These are phyloP conservation scores for Xenoacremonium recifei DNA, from an alignment of 2,329 filamentous ascomycete species.

Conservation along the genomic window DNA sequence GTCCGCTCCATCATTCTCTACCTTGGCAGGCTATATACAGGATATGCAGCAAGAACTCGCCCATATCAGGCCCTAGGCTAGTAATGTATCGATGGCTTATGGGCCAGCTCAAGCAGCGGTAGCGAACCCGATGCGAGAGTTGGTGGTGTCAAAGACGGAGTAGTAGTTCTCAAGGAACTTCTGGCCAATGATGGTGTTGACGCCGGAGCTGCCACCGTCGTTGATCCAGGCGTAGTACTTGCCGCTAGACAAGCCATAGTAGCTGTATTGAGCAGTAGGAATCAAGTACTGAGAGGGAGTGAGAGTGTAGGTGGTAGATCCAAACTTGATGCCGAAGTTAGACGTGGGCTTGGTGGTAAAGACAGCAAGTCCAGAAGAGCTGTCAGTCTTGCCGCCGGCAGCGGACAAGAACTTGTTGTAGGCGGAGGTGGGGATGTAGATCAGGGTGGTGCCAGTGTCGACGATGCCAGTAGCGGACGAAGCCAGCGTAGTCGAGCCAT, in stretches of 20 bases:
- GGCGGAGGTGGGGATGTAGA: slow-evolving; percentile 24
- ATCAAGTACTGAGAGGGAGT: slow-evolving; percentile 26
- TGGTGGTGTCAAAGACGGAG: slow-evolving; percentile 25
- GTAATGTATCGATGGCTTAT: too few species aligned
- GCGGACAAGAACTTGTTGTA: slow-evolving; percentile 27
- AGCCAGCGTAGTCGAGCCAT: slow-evolving; percentile 16
- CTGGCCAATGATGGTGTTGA: slow-evolving; percentile 27
- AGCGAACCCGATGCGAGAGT: slow-evolving; percentile 19
- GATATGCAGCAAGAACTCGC: too few species aligned
- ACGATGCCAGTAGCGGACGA: slow-evolving; percentile 19
- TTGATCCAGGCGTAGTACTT: slow-evolving; percentile 30
- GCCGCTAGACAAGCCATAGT: slow-evolving; percentile 19
- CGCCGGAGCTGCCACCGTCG: slow-evolving; percentile 23
- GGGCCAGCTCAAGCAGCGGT: slow-evolving; percentile 9
- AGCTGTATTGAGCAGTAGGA: slow-evolving; percentile 22
- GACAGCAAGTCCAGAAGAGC: slow-evolving; percentile 21
- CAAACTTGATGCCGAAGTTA: slow-evolving; percentile 28
- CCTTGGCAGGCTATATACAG: too few species aligned
- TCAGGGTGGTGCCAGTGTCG: slow-evolving; percentile 27
- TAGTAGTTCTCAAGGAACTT: slow-evolving; percentile 32
- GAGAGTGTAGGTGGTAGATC: slow-evolving; percentile 25
- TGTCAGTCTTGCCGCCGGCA: slow-evolving; percentile 22
- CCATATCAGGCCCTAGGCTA: too few species aligned
- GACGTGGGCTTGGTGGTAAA: slow-evolving; percentile 25
- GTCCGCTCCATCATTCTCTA: too few species aligned